A percentile compares a stretch with the other conserved stretches of the same genome.
Evolutionary conservation across 2,329 filamentous ascomycete genomes (phyloP).

Genomic region (Pseudogymnoascus sp.): DNA sequence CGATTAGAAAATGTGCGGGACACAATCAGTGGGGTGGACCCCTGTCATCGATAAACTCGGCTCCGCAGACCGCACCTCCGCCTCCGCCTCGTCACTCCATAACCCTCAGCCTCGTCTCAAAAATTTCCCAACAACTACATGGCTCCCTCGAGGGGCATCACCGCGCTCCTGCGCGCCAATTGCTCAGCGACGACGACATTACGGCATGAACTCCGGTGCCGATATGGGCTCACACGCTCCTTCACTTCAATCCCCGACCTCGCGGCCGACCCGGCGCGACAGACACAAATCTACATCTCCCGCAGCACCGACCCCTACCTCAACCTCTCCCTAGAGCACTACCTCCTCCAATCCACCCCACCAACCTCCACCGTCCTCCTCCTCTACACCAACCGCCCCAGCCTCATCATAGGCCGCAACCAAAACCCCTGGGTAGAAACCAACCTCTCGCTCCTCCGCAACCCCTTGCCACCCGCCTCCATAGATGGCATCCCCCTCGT

Average conservation of each 20-base stretch:
- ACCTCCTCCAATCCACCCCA: conserved; percentile 68
- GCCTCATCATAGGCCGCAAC: conserved; percentile 87
- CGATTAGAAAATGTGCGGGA: conserved; percentile 10
- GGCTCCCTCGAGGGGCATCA: conserved; percentile 25
- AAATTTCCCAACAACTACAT: conserved; percentile 14
- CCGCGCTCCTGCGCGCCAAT: conserved; percentile 11
- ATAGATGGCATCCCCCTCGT: conserved; percentile 51
- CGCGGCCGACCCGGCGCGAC: conserved; percentile 35
- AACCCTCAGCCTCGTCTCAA: conserved; percentile 1
- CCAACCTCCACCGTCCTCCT: conserved; percentile 71
- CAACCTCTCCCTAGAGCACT: conserved; percentile 91
- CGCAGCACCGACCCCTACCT: conserved; percentile 66
- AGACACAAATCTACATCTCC: conserved; percentile 64
- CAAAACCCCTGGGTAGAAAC: conserved; percentile 97
- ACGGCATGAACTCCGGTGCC: background rate
- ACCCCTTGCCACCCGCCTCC: conserved; percentile 16
- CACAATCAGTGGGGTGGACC: conserved; percentile 6
- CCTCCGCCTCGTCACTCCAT: conserved; percentile 1
- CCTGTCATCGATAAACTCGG: conserved; percentile 5
- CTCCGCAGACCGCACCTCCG: conserved; percentile 1
- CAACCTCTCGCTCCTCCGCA: conserved; percentile 56
- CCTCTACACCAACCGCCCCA: conserved; percentile 80
- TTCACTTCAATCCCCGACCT: background rate
- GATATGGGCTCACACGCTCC: background rate
- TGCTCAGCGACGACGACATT: background rate